Percentiles rank a stretch among this genome's conserved stretches.
Evolutionary conservation across 164 flowering plant genomes (phyloP).

Genomic region (Brasenia schreberi): DNA sequence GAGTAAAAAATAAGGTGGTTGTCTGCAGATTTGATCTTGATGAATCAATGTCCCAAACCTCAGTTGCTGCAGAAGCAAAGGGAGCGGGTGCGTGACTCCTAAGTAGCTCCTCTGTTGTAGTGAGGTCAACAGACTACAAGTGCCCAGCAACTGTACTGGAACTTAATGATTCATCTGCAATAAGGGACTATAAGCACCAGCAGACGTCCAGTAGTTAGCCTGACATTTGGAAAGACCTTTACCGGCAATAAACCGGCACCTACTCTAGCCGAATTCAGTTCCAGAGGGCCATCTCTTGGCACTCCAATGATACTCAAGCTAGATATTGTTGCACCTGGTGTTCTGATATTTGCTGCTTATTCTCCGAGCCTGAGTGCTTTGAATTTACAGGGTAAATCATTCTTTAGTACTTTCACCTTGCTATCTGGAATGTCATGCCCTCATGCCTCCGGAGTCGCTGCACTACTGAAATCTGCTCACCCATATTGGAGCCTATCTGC

Average conservation of each 20-base stretch:
- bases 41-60: background rate
- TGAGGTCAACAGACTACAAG: background rate
- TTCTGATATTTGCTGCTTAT: constrained; percentile 41
- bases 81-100: background rate
- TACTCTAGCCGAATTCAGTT: constrained; percentile 35
- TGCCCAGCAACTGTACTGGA: background rate
- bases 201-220: background rate
- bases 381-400: background rate
- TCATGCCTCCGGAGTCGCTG: too few relatives aligned
- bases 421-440: too few relatives aligned
- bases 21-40: background rate
- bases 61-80: background rate
- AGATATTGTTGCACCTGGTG: constrained; percentile 51
- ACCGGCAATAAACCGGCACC: constrained; percentile 44
- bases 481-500: too few relatives aligned
- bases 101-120: background rate
- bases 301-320: constrained; percentile 48
- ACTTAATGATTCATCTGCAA: background rate
- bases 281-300: constrained; percentile 22
- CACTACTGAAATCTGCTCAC: too few relatives aligned
- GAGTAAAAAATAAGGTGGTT: background rate
- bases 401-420: constrained; percentile 30
- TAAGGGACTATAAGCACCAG: background rate
- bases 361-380: constrained; percentile 14
- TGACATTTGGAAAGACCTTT: constrained; percentile 23